Evolutionary conservation across 805 yeast species (phyloP), one percentile per base, ranked within the genome.

Genomic region (Kuraishia cidri): DNA sequence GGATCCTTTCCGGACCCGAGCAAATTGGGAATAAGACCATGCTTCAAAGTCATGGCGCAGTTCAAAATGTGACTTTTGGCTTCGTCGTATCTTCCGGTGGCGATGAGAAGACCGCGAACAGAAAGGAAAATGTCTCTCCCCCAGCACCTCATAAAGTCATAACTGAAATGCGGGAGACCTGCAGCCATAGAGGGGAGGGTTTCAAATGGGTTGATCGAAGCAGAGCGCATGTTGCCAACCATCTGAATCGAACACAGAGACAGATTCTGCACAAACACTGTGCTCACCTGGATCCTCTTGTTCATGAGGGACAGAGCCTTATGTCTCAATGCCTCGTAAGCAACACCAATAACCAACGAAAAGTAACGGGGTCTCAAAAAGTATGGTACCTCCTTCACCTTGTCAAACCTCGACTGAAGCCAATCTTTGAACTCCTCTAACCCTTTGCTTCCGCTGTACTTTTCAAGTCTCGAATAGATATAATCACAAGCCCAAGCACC

Each of bases 141-240:
- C 98, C 98, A 90, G 52, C 96, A 86, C 54, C 98, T 70, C 95
- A 90, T 87, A 55, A 82, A 88, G 42, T 81, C 86, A 37, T 70
- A 72, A 50, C 92, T 79, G 59, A 90, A 90, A 56, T 87, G 97
- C 2, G 98, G 98, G 39, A 90, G 66, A 2, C 97, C 98, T 2
- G 98, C 98, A 11, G 97, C 95, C 72, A 90, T 65, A 26, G 84
- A 73, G 2, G 94, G 82, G 11, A 76, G 69, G 27, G 65, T 58
- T 8, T 64, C 58, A 26, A 59, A 60, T 2, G 97, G 94, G 18
- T 66, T 58, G 34, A 92, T 64, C 0, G 96, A 83, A 1, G 96
- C 84, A 16, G 75, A 73, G 29, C 74, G 67, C 70, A 80, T 71
- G 17, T 42, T 46, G 1, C 94, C 94, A 22, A 79, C 71, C 94